Conservation (phyloP, 164 flowering plant species). For the Euptelea pleiosperma region DNA sequence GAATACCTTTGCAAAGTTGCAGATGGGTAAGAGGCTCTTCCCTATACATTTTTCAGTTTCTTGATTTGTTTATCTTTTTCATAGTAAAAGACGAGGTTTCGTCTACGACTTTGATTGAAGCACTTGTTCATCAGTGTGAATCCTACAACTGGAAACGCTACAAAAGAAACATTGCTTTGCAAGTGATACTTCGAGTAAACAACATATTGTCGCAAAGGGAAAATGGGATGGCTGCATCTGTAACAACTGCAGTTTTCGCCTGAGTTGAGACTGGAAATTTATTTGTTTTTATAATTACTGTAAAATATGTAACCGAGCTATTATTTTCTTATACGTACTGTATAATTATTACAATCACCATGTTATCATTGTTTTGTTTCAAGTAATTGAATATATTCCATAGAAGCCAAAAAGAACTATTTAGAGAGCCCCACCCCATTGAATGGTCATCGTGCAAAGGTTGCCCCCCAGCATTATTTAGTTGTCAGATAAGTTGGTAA, state of each 20-base stretch:
- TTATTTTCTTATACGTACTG: too few relatives aligned
- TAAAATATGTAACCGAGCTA: too few relatives aligned
- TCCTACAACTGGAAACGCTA: constrained; percentile 80
- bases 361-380: too few relatives aligned
- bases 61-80: not conserved
- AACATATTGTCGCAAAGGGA: not conserved
- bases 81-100: not conserved
- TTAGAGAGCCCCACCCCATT: too few relatives aligned
- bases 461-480: too few relatives aligned
- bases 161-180: constrained; percentile 86
- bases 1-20: constrained; percentile 88
- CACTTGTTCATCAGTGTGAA: constrained; percentile 50
- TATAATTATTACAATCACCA: too few relatives aligned
- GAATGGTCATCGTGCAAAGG: too few relatives aligned
- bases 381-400: too few relatives aligned
- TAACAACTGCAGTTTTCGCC: not conserved
- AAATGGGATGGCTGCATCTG: not conserved
- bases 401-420: too few relatives aligned
- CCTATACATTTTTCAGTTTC: not conserved
- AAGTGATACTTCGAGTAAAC: constrained; percentile 20
- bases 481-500: too few relatives aligned
- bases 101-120: not conserved
- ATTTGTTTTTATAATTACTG: too few relatives aligned
- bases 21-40: constrained; percentile 61
- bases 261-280: too few relatives aligned